Conservation (phyloP, 1,284 basidiomycete genomes). For the Trametes pubescens region DNA sequence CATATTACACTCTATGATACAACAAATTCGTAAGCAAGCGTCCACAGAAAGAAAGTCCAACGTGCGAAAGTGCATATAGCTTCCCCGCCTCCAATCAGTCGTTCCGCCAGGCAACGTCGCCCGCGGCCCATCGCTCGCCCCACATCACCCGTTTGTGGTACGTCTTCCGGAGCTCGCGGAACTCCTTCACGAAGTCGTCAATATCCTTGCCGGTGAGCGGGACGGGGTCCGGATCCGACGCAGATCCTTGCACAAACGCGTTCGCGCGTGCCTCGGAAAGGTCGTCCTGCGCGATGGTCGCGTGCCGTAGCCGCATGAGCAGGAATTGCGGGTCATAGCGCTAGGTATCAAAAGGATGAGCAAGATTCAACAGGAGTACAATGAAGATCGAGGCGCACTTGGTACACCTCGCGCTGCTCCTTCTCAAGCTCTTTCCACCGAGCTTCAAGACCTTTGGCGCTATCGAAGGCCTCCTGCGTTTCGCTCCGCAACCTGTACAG, state of each 20-base stretch:
- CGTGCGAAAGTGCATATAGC: not conserved
- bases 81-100: conserved; percentile 26
- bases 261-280: conserved; percentile 83
- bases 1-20: conserved; percentile 20
- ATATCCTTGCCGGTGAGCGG: conserved; percentile 63
- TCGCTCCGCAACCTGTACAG: conserved; percentile 79
- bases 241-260: conserved; percentile 74
- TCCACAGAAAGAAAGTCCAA: conserved; percentile 8
- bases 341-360: conserved; percentile 52
- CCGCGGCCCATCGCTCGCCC: conserved; percentile 85
- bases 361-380: conserved; percentile 10
- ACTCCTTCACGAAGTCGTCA: conserved; percentile 88
- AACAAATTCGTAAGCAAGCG: conserved; percentile 21
- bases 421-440: conserved; percentile 87
- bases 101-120: conserved; percentile 79
- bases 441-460: conserved; percentile 81
- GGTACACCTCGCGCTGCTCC: conserved; percentile 87
- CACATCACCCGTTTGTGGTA: conserved; percentile 93
- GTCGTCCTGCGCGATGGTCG: conserved; percentile 89
- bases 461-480: conserved; percentile 85
- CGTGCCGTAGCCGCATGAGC: conserved; percentile 84
- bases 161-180: conserved; percentile 83
- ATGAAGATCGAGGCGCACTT: conserved; percentile 56
- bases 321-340: conserved; percentile 87
- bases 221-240: conserved; percentile 43